Base-by-base conservation (phyloP, 2,329 filamentous ascomycete species). In the Tolypocladium album region DNA sequence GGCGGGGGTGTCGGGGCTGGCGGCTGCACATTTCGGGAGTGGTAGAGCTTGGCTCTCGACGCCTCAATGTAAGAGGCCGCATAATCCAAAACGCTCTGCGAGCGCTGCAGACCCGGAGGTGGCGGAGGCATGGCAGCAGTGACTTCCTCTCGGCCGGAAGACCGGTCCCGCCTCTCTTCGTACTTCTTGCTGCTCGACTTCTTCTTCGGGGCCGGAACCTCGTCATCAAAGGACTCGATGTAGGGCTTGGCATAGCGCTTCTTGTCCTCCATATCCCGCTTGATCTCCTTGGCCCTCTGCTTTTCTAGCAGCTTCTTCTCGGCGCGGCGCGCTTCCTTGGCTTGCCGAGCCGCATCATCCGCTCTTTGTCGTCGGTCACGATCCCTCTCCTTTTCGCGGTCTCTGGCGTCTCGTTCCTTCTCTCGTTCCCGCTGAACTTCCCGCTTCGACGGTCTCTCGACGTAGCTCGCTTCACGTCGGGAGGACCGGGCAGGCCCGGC, bases 391-490 rank as follows among this genome's bases (percentile, higher is more conserved):
- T 59, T 63, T 8, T 64, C 62, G 6, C 59, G 59, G 13, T 65
- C 61, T 45, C 64, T 55, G 2, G 22, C 43, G 4, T 59, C 40
- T 31, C 62, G 38, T 40, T 65, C 61, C 61, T 61, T 64, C 31
- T 60, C 60, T 52, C 72, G 67, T 20, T 75, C 77, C 53, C 70
- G 72, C 57, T 76, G 76, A 55, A 71, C 71, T 27, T 79, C 78
- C 53, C 74, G 75, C 62, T 75, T 78, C 3, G 75, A 74, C 3
- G 76, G 68, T 64, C 77, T 76, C 57, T 81, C 77, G 42, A 72
- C 72, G 59, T 81, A 82, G 59, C 77, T 80, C 2, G 77, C 68
- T 6, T 80, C 71, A 22, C 81, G 80, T 56, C 79, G 76, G 7
- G 78, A 72, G 13, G 72, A 67, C 20, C 70, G 71, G 17, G 65